Conservation (phyloP, 495 filamentous ascomycete genomes). For the Thozetella sp. region DNA sequence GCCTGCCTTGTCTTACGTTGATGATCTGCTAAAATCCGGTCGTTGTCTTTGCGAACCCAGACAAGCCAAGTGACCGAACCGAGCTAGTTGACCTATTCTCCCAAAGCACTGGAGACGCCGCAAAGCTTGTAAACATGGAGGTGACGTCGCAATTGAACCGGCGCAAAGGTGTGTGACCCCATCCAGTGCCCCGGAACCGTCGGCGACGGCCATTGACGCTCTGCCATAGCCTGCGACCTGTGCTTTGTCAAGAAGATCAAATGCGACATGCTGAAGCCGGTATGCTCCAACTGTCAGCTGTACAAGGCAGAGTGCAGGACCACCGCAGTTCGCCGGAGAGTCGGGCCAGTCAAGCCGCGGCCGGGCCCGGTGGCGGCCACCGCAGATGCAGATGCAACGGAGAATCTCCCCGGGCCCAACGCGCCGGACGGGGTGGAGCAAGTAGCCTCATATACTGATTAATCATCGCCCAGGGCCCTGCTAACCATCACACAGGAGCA, state of each 20-base stretch:
- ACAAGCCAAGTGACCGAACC: too few relatives aligned
- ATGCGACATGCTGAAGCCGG: slow-evolving; percentile 31
- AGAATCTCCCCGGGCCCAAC: too few relatives aligned
- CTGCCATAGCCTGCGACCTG: slow-evolving; percentile 28
- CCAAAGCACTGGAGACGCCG: too few relatives aligned
- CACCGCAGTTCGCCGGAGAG: slow-evolving; percentile 22
- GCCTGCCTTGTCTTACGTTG: too few relatives aligned
- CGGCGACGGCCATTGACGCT: too few relatives aligned
- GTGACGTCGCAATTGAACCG: too few relatives aligned
- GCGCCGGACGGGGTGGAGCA: neutral
- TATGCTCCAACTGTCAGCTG: slow-evolving; percentile 30
- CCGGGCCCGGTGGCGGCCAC: neutral
- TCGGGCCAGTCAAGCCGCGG: neutral
- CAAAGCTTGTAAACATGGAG: too few relatives aligned
- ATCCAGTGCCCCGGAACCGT: too few relatives aligned
- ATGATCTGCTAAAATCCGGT: too few relatives aligned
- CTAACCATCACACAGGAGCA: neutral
- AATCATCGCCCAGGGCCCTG: neutral
- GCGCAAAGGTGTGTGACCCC: too few relatives aligned
- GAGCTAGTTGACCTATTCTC: too few relatives aligned
- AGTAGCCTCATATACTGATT: neutral
- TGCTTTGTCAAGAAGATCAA: slow-evolving; percentile 36
- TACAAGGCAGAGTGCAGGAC: slow-evolving; percentile 30
- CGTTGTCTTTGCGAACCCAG: too few relatives aligned
- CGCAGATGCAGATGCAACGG: slow-evolving; percentile 5